phyloP scores from a whole-genome alignment of 208 protist species.

The Trypanosoma scelopori region DNA sequence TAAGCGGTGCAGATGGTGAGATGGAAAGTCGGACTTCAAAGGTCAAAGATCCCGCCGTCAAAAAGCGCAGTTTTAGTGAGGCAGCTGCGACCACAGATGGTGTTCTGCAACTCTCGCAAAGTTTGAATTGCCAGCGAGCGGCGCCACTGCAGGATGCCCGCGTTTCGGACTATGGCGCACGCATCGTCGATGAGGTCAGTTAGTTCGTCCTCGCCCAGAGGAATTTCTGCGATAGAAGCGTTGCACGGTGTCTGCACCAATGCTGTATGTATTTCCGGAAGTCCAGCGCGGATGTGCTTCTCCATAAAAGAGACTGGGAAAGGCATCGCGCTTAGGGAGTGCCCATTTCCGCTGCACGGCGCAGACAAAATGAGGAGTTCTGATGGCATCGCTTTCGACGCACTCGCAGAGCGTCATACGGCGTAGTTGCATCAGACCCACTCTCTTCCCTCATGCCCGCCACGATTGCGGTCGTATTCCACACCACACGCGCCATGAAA shows the following conservation, averaged over 20 bases:
- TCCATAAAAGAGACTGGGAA: conserved; percentile 15
- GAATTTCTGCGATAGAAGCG: conserved; percentile 34
- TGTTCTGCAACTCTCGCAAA: background rate
- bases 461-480: too few species aligned
- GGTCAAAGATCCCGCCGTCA: conserved; percentile 12
- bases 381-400: too few species aligned
- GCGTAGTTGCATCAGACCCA: too few species aligned
- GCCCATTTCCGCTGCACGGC: conserved; percentile 1
- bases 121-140: background rate
- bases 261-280: conserved; percentile 36
- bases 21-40: too few species aligned
- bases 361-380: too few species aligned
- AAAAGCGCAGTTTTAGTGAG: conserved; percentile 5
- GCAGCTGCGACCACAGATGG: conserved; percentile 1
- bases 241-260: conserved; percentile 35
- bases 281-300: conserved; percentile 19
- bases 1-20: too few species aligned
- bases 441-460: too few species aligned
- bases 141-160: background rate
- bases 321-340: conserved; percentile 16
- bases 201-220: conserved; percentile 43
- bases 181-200: conserved; percentile 26
- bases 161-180: conserved; percentile 12
- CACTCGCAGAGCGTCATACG: too few species aligned
- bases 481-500: too few species aligned